phyloP scores from a whole-genome alignment of 345 rosid genomes.

The Carallia brachiata region DNA sequence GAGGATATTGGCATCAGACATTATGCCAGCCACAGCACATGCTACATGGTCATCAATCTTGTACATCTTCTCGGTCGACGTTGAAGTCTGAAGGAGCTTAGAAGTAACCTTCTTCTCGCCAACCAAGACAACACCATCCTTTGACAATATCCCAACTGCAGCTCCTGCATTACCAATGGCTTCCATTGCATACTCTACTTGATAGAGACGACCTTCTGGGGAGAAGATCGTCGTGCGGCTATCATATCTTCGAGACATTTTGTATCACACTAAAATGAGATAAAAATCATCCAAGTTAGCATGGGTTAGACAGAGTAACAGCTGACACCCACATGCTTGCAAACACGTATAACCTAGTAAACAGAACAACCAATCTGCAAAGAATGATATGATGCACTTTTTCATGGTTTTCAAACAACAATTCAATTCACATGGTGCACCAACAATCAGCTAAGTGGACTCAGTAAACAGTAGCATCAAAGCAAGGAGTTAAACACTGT shows the following conservation, averaged over 20 bases:
- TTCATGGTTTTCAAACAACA: no score
- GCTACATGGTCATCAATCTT: slow-evolving; percentile 97
- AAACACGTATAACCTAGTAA: no score
- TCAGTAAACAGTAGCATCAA: no score
- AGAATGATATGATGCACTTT: no score
- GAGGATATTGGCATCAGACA: slow-evolving; percentile 97
- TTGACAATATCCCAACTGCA: slow-evolving; percentile 83
- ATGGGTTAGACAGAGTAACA: no score
- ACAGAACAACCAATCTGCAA: no score
- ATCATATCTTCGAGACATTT: slow-evolving; percentile 96
- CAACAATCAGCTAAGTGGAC: no score
- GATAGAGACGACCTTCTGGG: slow-evolving; percentile 98
- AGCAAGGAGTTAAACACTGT: no score
- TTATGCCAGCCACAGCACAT: slow-evolving; percentile 94
- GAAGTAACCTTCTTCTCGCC: slow-evolving; percentile 99
- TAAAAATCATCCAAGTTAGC: background rate
- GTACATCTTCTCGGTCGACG: slow-evolving; percentile 94
- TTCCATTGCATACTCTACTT: slow-evolving; percentile 98
- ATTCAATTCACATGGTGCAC: no score
- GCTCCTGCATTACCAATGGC: slow-evolving; percentile 97
- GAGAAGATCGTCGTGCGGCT: slow-evolving; percentile 99
- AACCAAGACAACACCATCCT: slow-evolving; percentile 86
- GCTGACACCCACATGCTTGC: no score
- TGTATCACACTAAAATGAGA: background rate
- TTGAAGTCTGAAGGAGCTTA: slow-evolving; percentile 87